These are phyloP conservation scores for Scleroderma citrinum DNA, from an alignment of 768 basidiomycete genomes.

Conservation along the genomic window DNA sequence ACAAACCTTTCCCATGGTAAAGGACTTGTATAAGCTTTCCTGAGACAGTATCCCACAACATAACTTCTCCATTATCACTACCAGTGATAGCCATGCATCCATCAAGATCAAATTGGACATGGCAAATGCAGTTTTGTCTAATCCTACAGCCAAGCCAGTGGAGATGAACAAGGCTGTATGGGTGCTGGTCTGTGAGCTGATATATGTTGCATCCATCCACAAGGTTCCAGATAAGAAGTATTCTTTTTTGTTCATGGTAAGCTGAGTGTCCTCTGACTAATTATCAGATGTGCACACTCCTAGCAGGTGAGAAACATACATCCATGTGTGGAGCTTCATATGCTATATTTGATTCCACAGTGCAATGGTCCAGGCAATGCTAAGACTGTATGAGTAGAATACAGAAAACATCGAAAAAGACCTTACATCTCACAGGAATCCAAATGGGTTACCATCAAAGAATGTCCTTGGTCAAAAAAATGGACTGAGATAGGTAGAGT, in stretches of 20 bases:
- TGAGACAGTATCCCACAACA: neutral
- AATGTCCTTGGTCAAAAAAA: neutral
- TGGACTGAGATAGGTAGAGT: neutral
- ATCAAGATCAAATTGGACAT: neutral
- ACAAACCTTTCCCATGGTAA: neutral
- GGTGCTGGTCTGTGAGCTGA: neutral
- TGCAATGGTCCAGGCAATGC: slow-evolving; percentile 1
- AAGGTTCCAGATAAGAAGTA: slow-evolving; percentile 2
- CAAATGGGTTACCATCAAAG: neutral
- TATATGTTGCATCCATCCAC: slow-evolving; percentile 1
- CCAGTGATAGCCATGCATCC: neutral
- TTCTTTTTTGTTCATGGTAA: neutral
- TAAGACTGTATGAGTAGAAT: neutral
- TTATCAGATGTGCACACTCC: neutral
- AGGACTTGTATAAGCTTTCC: neutral
- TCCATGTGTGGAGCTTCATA: neutral
- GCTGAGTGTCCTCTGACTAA: neutral
- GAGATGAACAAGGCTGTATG: neutral
- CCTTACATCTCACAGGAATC: slow-evolving; percentile 1
- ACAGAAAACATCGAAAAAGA: neutral
- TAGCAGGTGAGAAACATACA: neutral
- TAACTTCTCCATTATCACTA: slow-evolving; percentile 3
- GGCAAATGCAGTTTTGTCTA: neutral
- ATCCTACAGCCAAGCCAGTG: neutral
- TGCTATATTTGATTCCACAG: slow-evolving; percentile 1